Conservation (phyloP, 257 asterid species). For the Fraxinus quadrangulata region DNA sequence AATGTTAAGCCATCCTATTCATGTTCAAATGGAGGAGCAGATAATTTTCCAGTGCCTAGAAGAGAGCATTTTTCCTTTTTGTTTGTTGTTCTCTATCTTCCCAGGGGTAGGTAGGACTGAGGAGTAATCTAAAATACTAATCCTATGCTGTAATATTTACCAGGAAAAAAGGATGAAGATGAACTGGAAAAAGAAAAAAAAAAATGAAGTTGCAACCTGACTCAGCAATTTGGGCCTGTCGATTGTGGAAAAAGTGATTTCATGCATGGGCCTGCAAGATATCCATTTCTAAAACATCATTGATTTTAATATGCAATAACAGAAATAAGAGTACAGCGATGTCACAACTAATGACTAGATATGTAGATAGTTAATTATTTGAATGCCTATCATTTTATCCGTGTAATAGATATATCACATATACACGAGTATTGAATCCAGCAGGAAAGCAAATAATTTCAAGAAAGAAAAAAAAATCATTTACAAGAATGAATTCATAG, state of each 20-base stretch:
- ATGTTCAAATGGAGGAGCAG: not conserved
- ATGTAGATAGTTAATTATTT: not conserved
- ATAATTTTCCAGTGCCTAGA: not conserved
- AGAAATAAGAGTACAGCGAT: not conserved
- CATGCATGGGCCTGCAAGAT: constrained; percentile 56
- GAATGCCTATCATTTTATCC: not conserved
- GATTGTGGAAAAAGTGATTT: constrained; percentile 49
- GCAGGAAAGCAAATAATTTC: not conserved
- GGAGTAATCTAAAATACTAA: not conserved
- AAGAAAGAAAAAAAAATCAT: not conserved
- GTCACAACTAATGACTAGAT: not conserved
- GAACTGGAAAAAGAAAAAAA: not conserved
- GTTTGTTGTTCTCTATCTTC: not conserved
- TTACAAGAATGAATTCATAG: not conserved
- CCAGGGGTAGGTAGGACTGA: not conserved
- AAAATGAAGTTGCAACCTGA: constrained; percentile 36
- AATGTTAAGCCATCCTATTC: not conserved
- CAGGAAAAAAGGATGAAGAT: not conserved
- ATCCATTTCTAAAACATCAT: constrained; percentile 2
- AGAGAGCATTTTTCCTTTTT: not conserved
- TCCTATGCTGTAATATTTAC: not conserved
- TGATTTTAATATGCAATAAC: not conserved
- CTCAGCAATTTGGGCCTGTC: constrained; percentile 56
- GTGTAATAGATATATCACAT: not conserved
- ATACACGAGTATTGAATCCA: not conserved